Base-by-base conservation (phyloP, 306 rosid species). In the Senna tora region DNA sequence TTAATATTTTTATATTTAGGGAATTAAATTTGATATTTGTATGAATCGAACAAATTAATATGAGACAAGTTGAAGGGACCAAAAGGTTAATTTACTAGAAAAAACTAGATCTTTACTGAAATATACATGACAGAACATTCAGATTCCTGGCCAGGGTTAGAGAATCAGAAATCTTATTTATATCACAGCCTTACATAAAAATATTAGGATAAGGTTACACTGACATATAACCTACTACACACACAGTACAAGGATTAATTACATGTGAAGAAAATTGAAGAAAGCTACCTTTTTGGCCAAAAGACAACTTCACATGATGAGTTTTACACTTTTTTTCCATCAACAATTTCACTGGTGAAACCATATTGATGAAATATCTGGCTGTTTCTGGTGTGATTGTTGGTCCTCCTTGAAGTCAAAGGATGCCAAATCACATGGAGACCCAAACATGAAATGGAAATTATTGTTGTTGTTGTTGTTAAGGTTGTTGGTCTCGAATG, bases 361-460 rank as follows among this genome's bases (percentile, higher is more conserved):
- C 92, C 92, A 87, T 15, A 69, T 22, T 15, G 92, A 41, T 7
- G 92, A 25, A 16, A 82, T 65, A 55, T 87, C 92, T 51, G 72
- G 79, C 47, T 80, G 89, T 54, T 82, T 84, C 21, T 87, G 67
- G 55, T 72, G 67, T n/a, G 73, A 67, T 11, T 80, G 84, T 57
- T 75, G 72, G 25, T 84, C 85, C 60, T 82, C 89, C 76, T 84
- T 84, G 39, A 72, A 87, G 42, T 87, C 87, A 59, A 84, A 82
- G 8, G 88, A 58, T 15, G 86, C 67, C 69, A 87, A 66, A 65
- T 87, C 89, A 69, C 76, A 72, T 1, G 85, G 81, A 80, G 92
- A 69, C 50, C 84, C 87, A 32, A 80, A 87, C 82, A 87, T 77
- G 59, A 78, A 47, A 28, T 82, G 79, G 52, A 77, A 78, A 54